Conservation (phyloP, 306 rosid genomes). For the Vachellia collinsii region DNA sequence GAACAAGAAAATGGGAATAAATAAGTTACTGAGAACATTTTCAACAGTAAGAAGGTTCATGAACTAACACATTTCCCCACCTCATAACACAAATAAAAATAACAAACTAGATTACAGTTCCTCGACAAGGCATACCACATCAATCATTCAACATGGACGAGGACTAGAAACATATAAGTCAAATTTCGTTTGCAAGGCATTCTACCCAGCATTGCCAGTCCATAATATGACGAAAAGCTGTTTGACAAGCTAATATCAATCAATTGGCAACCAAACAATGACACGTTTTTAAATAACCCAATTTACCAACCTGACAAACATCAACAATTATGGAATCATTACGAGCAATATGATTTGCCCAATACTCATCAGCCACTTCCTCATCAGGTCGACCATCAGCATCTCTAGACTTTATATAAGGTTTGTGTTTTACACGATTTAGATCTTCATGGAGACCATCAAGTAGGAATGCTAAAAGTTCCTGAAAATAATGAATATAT, state of each 20-base stretch:
- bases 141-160: not conserved
- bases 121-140: constrained; percentile 10
- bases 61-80: constrained; percentile 5
- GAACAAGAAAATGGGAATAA: constrained; percentile 29
- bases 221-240: constrained; percentile 23
- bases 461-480: constrained; percentile 94
- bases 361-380: constrained; percentile 97
- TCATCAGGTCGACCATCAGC: constrained; percentile 99
- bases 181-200: constrained; percentile 15
- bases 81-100: constrained; percentile 4
- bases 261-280: constrained; percentile 19
- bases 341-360: constrained; percentile 98
- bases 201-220: constrained; percentile 26
- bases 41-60: not conserved
- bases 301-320: constrained; percentile 88
- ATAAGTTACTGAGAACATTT: constrained; percentile 18
- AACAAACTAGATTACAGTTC: not conserved
- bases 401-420: constrained; percentile 91
- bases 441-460: constrained; percentile 99
- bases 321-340: constrained; percentile 98
- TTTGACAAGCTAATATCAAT: constrained; percentile 26
- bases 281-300: constrained; percentile 1
- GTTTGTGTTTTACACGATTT: constrained; percentile 94
- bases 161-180: not conserved
- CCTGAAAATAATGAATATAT: constrained; percentile 59